Evolutionary conservation across 176 grass and related monocot species (phyloP), one percentile per base, ranked within the genome.

Genomic region (Neostapfia colusana): DNA sequence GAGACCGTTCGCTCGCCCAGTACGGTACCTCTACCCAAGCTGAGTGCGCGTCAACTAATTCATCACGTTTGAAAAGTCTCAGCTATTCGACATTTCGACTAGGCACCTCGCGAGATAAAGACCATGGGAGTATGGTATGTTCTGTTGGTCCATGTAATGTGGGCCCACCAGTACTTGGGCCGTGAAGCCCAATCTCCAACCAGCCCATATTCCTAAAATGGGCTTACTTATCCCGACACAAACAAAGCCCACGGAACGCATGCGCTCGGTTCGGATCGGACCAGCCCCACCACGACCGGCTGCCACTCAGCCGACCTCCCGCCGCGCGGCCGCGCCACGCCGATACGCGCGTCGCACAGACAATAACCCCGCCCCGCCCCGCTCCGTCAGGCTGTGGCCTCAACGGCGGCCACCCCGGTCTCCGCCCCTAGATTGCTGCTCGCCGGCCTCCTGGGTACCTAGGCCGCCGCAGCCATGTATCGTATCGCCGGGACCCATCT

Each of bases 401-500:
- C n/a, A n/a, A n/a, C n/a, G n/a, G n/a, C n/a, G n/a, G n/a, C n/a
- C n/a, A 28, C 26, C 35, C 65, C 25, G 25, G 45, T 24, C 5
- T 51, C 44, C 7, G 2, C 26, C 17, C 7, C 68, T 65, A 34
- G 28, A 37, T 63, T 34, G 39, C 26, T 39, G 14, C 27, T 48
- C 39, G 39, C 50, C 21, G 21, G 17, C 70, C 24, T 13, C 17
- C n/a, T 24, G 17, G 55, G 34, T 1, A 8, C 27, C 28, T 8
- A 17, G 41, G 17, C 35, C 5, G 10, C 35, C 28, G 66, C 74
- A 35, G 55, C 71, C 27, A 83, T 76, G 81, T 69, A 83, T 20
- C 39, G 72, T 27, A 5, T 76, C 63, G 72, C 72, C 20, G 40
- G 72, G 20, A 83, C 63, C 39, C 81, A 69, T 25, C 72, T 83